Evolutionary conservation across 2,329 filamentous ascomycete genomes (phyloP), one percentile per base, ranked within the genome.

Genomic region (Aspergillus jensenii): DNA sequence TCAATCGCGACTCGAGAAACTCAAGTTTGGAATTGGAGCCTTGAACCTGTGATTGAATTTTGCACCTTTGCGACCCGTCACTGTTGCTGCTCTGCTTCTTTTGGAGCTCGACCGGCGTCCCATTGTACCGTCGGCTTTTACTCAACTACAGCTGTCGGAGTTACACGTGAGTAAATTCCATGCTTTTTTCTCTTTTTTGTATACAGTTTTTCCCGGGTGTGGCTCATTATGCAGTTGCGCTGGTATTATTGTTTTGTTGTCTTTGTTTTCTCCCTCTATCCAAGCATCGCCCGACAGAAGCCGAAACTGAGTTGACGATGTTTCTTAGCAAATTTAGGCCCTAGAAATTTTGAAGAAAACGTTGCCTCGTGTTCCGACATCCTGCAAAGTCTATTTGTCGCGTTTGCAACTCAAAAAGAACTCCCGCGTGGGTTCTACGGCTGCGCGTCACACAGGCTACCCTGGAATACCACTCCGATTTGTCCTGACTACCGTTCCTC

Each of bases 401-500:
- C 37, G 11, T 53, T 47, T 23, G 9, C 31, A 11, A 17, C 45
- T 31, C 39, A 39, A 4, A 12, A 52, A 44, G 41, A 23, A 53
- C 40, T 52, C 45, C 53, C 57, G 55, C 59, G 58, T 63, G 57
- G 59, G 43, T 59, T 54, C 56, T 58, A 58, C 58, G 50, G 55
- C 51, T 52, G 43, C 58, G 47, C 57, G 46, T 55, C 43, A 52
- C 52, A 56, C 55, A 55, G 57, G 12, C 51, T 66, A 53, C 47
- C 52, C 55, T 61, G 60, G 62, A 60, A 65, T 53, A 41, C 60
- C 49, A 21, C 49, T 58, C 60, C 57, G 63, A 64, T 60, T 63
- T 61, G 66, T 71, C 66, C 70, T 71, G 67, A 65, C 70, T 56
- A 56, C 66, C 66, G 66, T 68, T 59, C 58, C 62, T 68, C 63